phyloP scores from a whole-genome alignment of 805 yeast genomes.

The Ogataea wickerhamii region DNA sequence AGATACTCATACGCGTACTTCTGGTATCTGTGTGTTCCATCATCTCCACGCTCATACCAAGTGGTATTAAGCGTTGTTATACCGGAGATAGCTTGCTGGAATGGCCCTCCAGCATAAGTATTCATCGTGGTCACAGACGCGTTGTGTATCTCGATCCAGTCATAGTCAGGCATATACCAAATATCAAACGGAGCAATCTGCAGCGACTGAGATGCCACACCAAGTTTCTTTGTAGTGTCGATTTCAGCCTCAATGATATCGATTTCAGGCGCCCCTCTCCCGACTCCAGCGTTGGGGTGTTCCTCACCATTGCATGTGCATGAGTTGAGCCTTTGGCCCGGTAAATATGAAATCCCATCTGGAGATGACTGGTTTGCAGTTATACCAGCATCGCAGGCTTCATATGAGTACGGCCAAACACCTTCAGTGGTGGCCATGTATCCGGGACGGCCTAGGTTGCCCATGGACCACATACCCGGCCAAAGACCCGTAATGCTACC shows the following conservation, averaged over 20 bases:
- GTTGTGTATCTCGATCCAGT: slow-evolving; percentile 71
- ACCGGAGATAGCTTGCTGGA: slow-evolving; percentile 89
- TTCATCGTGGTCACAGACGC: slow-evolving; percentile 72
- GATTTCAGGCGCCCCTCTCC: slow-evolving; percentile 95
- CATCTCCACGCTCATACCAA: slow-evolving; percentile 74
- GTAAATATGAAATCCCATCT: slow-evolving; percentile 83
- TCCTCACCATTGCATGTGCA: slow-evolving; percentile 83
- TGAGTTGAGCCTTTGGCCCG: slow-evolving; percentile 73
- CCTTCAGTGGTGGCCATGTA: slow-evolving; percentile 85
- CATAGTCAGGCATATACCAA: slow-evolving; percentile 91
- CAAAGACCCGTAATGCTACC: slow-evolving; percentile 81
- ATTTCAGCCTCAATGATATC: slow-evolving; percentile 87
- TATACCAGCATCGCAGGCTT: slow-evolving; percentile 87
- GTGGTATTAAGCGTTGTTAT: slow-evolving; percentile 70
- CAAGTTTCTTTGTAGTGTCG: slow-evolving; percentile 46
- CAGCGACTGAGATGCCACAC: slow-evolving; percentile 86
- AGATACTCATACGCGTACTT: slow-evolving; percentile 73
- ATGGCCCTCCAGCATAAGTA: slow-evolving; percentile 87
- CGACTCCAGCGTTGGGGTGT: slow-evolving; percentile 84
- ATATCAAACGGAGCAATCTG: slow-evolving; percentile 93
- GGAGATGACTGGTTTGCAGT: slow-evolving; percentile 89
- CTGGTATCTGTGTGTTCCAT: slow-evolving; percentile 54
- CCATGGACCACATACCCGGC: slow-evolving; percentile 97
- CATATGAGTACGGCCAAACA: slow-evolving; percentile 91
- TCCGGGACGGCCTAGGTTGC: slow-evolving; percentile 91